These are phyloP conservation scores for Trametes maxima DNA, from an alignment of 768 basidiomycete species.

Conservation along the genomic window DNA sequence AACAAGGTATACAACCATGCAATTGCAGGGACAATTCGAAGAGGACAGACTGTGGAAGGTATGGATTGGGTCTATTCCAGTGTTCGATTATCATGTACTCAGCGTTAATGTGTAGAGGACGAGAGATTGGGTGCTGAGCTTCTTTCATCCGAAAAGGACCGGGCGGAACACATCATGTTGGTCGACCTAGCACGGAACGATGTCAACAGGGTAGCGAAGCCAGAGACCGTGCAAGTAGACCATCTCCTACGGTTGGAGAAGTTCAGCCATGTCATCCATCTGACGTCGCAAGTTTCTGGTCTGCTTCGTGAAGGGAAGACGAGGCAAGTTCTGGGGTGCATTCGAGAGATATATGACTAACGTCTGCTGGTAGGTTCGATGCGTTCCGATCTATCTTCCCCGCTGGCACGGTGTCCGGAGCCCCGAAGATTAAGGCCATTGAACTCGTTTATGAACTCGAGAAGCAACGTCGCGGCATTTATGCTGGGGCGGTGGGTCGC, in stretches of 20 bases:
- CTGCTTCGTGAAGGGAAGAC: conserved; percentile 77
- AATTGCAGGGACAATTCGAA: conserved; percentile 91
- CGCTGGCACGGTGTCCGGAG: conserved; percentile 97
- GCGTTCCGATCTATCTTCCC: conserved; percentile 99
- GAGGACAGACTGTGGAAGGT: conserved; percentile 89
- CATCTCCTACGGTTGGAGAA: conserved; percentile 91
- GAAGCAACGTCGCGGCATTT: conserved; percentile 87
- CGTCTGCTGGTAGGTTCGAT: conserved; percentile 68
- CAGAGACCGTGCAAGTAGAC: conserved; percentile 94
- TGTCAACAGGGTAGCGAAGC: conserved; percentile 95
- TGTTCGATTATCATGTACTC: not conserved
- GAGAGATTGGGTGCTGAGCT: conserved; percentile 72
- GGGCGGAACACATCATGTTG: conserved; percentile 98
- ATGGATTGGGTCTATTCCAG: not conserved
- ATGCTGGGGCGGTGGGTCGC: conserved; percentile 97
- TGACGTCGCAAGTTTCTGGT: conserved; percentile 95
- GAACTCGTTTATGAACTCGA: conserved; percentile 89
- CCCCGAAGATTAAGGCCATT: conserved; percentile 98
- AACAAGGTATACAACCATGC: conserved; percentile 97
- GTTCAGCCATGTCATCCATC: conserved; percentile 97
- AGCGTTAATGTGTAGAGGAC: conserved; percentile 71
- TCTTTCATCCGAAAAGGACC: conserved; percentile 86
- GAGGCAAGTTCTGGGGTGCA: conserved; percentile 51
- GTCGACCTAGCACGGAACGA: conserved; percentile 98
- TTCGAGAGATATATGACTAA: not conserved